These are phyloP conservation scores for Dichomitus squalens DNA, from an alignment of 1,284 basidiomycete genomes.

Conservation along the genomic window DNA sequence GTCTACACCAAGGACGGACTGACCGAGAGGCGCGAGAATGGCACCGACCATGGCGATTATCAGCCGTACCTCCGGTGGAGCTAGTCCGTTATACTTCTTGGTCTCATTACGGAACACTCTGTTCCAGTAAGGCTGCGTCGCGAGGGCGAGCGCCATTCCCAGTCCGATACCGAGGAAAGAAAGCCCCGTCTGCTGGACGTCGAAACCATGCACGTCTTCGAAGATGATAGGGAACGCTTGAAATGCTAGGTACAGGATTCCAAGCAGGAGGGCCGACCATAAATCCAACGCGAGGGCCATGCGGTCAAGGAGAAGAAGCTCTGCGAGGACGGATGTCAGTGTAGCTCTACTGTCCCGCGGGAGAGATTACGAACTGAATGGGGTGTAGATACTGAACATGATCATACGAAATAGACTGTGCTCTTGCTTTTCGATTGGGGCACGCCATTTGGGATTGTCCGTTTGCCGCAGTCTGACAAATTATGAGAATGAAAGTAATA, in stretches of 20 bases:
- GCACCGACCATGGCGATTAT: slow-evolving; percentile 71
- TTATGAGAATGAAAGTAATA: background rate
- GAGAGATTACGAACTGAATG: slow-evolving; percentile 63
- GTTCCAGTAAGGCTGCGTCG: slow-evolving; percentile 69
- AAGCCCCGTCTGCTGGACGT: slow-evolving; percentile 60
- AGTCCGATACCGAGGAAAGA: slow-evolving; percentile 74
- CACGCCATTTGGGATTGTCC: slow-evolving; percentile 55
- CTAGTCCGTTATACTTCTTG: slow-evolving; percentile 44
- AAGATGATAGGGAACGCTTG: slow-evolving; percentile 76
- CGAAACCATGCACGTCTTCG: slow-evolving; percentile 60
- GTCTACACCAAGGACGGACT: background rate
- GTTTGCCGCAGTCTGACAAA: slow-evolving; percentile 52
- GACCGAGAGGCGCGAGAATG: slow-evolving; percentile 59
- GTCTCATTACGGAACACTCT: slow-evolving; percentile 36
- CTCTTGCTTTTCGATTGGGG: slow-evolving; percentile 54
- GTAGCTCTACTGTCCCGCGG: background rate
- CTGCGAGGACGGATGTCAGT: slow-evolving; percentile 38
- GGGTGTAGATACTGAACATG: slow-evolving; percentile 46
- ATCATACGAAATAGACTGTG: slow-evolving; percentile 43
- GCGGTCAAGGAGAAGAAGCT: slow-evolving; percentile 67
- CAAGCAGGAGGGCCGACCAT: slow-evolving; percentile 54
- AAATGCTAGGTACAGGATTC: slow-evolving; percentile 77
- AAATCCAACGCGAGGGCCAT: slow-evolving; percentile 76
- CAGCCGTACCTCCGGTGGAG: slow-evolving; percentile 72
- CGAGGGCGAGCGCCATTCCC: slow-evolving; percentile 60